These are phyloP conservation scores for Fusarium sp. DNA, from an alignment of 2,329 filamentous ascomycete species.

Conservation along the genomic window DNA sequence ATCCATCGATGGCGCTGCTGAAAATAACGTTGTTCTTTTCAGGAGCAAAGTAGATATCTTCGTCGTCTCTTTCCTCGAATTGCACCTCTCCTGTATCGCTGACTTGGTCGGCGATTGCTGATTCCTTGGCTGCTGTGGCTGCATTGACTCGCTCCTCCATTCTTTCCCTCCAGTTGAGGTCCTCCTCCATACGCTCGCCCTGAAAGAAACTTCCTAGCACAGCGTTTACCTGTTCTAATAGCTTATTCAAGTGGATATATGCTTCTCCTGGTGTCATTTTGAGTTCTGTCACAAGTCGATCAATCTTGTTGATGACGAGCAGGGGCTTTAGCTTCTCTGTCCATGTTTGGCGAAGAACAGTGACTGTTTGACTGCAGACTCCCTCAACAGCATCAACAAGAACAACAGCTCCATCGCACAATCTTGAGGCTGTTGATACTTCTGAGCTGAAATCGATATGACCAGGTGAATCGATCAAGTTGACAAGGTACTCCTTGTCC, in stretches of 20 bases:
- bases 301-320: slow-evolving; percentile 98
- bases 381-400: slow-evolving; percentile 97
- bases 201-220: slow-evolving; percentile 98
- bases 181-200: slow-evolving; percentile 98
- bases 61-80: slow-evolving; percentile 92
- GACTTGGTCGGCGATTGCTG: slow-evolving; percentile 56
- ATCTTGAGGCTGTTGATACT: slow-evolving; percentile 91
- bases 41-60: slow-evolving; percentile 97
- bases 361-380: slow-evolving; percentile 98
- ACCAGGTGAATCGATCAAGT: slow-evolving; percentile 96
- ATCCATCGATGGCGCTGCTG: slow-evolving; percentile 96
- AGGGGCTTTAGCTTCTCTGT: slow-evolving; percentile 94
- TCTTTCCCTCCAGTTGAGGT: slow-evolving; percentile 92
- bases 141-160: slow-evolving; percentile 88
- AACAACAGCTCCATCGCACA: slow-evolving; percentile 95
- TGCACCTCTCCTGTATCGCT: slow-evolving; percentile 68
- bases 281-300: slow-evolving; percentile 90
- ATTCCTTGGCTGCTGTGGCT: slow-evolving; percentile 70
- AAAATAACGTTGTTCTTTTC: slow-evolving; percentile 99
- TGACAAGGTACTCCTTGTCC: slow-evolving; percentile 92
- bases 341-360: slow-evolving; percentile 94
- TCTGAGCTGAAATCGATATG: slow-evolving; percentile 99
- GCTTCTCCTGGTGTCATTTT: slow-evolving; percentile 93
- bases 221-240: slow-evolving; percentile 96
- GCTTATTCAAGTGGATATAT: slow-evolving; percentile 86